These are phyloP conservation scores for Ogataea neopini DNA, from an alignment of 805 yeast genomes.

Conservation along the genomic window DNA sequence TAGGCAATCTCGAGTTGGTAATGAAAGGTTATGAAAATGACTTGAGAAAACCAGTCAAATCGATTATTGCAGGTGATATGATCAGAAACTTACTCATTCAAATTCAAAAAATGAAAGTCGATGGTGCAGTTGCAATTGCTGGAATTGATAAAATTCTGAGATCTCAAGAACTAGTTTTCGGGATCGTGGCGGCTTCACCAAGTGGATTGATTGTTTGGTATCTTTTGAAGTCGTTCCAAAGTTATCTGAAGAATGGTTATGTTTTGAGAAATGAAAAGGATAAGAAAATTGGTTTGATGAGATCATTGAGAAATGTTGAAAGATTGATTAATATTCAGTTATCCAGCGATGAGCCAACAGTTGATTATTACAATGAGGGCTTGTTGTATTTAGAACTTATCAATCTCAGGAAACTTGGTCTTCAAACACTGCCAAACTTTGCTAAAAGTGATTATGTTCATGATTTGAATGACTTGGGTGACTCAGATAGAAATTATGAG, in stretches of 20 bases:
- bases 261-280: conserved; percentile 35
- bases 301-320: conserved; percentile 48
- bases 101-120: conserved; percentile 95
- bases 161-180: conserved; percentile 93
- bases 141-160: conserved; percentile 90
- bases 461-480: conserved; percentile 63
- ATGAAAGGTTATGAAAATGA: conserved; percentile 81
- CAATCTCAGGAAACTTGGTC: conserved; percentile 53
- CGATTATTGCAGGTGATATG: conserved; percentile 66
- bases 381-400: conserved; percentile 65
- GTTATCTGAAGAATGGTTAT: conserved; percentile 40
- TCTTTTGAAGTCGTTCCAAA: conserved; percentile 33
- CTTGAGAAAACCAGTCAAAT: conserved; percentile 65
- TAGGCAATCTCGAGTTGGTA: conserved; percentile 78
- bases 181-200: conserved; percentile 87
- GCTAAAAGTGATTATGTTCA: conserved; percentile 56
- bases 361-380: conserved; percentile 51
- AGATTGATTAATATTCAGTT: conserved; percentile 24
- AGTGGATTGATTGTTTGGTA: conserved; percentile 60
- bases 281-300: conserved; percentile 40
- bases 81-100: conserved; percentile 81
- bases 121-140: conserved; percentile 83
- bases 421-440: conserved; percentile 48
- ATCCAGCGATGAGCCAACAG: conserved; percentile 17
- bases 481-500: conserved; percentile 36